phyloP scores from a whole-genome alignment of 371 early-diverging fungal species.

The Mucor indicus region DNA sequence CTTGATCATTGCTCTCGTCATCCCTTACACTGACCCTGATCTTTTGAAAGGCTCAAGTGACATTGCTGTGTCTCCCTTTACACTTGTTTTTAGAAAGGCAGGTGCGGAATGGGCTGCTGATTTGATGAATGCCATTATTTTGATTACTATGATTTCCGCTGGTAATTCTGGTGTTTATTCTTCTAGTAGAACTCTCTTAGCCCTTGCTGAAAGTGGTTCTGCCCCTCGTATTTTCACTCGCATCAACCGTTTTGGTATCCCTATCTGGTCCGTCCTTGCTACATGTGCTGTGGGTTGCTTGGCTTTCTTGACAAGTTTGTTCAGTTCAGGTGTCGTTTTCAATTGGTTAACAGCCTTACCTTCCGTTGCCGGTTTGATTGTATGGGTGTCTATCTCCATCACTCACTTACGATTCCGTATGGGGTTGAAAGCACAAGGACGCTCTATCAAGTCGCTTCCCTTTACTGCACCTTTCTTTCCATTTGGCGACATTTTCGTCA shows the following conservation, averaged over 20 bases:
- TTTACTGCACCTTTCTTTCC: slow-evolving; percentile 72
- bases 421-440: slow-evolving; percentile 70
- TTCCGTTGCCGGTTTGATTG: slow-evolving; percentile 70
- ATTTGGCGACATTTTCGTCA: slow-evolving; percentile 62
- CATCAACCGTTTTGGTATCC: slow-evolving; percentile 58
- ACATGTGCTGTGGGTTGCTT: slow-evolving; percentile 56
- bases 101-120: slow-evolving; percentile 65
- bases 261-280: slow-evolving; percentile 48
- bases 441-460: slow-evolving; percentile 57
- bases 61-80: slow-evolving; percentile 65
- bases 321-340: slow-evolving; percentile 63
- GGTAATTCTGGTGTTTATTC: slow-evolving; percentile 74
- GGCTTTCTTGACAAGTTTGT: slow-evolving; percentile 46
- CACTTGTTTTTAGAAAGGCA: slow-evolving; percentile 62
- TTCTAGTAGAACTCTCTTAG: slow-evolving; percentile 63
- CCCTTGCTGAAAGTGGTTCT: slow-evolving; percentile 63
- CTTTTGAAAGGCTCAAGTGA: slow-evolving; percentile 45
- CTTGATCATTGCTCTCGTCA: slow-evolving; percentile 64
- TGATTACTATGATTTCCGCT: slow-evolving; percentile 66
- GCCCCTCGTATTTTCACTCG: slow-evolving; percentile 58
- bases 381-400: slow-evolving; percentile 75
- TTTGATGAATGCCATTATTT: slow-evolving; percentile 73
- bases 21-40: slow-evolving; percentile 53
- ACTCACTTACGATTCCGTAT: slow-evolving; percentile 80
- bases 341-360: slow-evolving; percentile 67